Percentiles rank a stretch among this genome's conserved stretches.
Conservation (phyloP, 1,284 basidiomycete genomes). For the Agroathelia rolfsii region DNA sequence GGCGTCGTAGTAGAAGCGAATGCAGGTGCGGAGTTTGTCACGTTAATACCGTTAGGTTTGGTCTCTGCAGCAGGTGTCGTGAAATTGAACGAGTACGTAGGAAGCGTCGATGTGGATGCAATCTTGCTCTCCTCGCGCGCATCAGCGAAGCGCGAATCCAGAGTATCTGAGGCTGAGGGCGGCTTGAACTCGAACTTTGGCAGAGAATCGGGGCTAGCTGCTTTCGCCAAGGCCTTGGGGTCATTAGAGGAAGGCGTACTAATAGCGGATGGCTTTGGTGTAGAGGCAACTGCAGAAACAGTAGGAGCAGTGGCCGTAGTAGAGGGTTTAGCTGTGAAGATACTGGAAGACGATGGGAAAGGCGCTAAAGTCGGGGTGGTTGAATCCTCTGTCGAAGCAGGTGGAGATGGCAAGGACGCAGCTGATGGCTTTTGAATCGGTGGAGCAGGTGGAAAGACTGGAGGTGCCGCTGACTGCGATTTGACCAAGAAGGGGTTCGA, state of each 20-base stretch:
- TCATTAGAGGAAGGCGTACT: constrained; percentile 13
- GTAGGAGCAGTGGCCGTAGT: constrained; percentile 7
- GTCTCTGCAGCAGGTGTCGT: constrained; percentile 20
- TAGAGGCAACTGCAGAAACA: constrained; percentile 1
- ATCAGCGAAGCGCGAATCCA: constrained; percentile 25
- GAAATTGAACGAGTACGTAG: constrained; percentile 37
- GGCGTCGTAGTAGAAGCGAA: constrained; percentile 9
- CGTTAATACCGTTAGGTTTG: constrained; percentile 10
- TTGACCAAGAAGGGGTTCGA: too few relatives aligned
- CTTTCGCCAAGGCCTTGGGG: constrained; percentile 25
- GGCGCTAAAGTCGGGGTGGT: too few relatives aligned
- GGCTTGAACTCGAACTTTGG: constrained; percentile 20
- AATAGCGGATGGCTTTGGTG: constrained; percentile 7
- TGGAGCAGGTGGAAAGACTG: constrained; percentile 11
- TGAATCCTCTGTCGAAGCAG: too few relatives aligned
- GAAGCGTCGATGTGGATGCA: constrained; percentile 24
- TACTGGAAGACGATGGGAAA: too few relatives aligned
- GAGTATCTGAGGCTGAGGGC: constrained; percentile 19
- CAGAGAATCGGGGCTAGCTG: constrained; percentile 18
- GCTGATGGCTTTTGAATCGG: too few relatives aligned
- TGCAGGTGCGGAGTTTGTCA: constrained; percentile 10
- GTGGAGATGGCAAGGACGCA: too few relatives aligned
- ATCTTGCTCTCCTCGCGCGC: constrained; percentile 24
- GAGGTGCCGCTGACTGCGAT: constrained; percentile 4
- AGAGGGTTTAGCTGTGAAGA: too few relatives aligned